Evolutionary conservation across 2,329 filamentous ascomycete genomes (phyloP).

Genomic region (Exophiala aquamarina): DNA sequence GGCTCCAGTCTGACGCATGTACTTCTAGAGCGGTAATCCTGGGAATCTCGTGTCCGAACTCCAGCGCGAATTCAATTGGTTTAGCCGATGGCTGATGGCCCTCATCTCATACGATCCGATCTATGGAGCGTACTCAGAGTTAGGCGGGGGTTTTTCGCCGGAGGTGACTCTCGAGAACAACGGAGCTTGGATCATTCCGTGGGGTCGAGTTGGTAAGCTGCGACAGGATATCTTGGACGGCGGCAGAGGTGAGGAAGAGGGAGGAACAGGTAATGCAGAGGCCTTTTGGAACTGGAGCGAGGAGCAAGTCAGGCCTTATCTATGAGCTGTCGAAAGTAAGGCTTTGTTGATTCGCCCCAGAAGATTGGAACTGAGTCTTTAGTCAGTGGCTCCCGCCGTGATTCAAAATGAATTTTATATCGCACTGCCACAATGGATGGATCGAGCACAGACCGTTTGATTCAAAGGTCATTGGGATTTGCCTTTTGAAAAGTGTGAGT

Average conservation of each 20-base stretch:
- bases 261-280: conserved; percentile 31
- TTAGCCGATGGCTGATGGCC: conserved; percentile 23
- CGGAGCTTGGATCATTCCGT: conserved; percentile 28
- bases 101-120: conserved; percentile 32
- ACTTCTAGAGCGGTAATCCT: conserved; percentile 29
- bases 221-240: too few relatives aligned
- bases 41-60: conserved; percentile 36
- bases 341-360: too few relatives aligned
- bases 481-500: too few relatives aligned
- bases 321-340: too few relatives aligned
- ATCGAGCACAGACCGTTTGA: too few relatives aligned
- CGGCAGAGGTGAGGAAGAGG: conserved; percentile 24
- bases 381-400: too few relatives aligned
- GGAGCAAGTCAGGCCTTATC: conserved; percentile 29
- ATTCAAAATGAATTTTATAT: too few relatives aligned
- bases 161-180: conserved; percentile 42
- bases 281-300: conserved; percentile 45
- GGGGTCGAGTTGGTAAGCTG: conserved; percentile 12
- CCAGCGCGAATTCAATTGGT: conserved; percentile 32
- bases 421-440: too few relatives aligned
- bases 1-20: background rate
- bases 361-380: too few relatives aligned
- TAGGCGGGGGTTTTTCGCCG: conserved; percentile 48
- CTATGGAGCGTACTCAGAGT: conserved; percentile 48
- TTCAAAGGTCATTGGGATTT: too few relatives aligned